Base-by-base conservation (phyloP, 805 yeast species). In the Ogataea ramenticola region DNA sequence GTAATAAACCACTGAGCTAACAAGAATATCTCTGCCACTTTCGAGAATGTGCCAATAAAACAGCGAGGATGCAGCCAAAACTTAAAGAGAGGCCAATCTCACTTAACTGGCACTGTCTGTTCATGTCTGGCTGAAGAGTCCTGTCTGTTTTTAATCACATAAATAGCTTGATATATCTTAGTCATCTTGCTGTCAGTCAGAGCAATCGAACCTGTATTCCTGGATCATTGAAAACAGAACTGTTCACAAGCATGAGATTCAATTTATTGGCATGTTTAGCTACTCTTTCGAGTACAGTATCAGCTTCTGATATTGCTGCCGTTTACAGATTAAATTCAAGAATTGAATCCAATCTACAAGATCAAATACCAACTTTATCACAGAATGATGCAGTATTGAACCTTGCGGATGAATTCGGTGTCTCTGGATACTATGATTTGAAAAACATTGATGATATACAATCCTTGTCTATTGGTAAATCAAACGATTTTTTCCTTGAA, bases 361-460 rank as follows among this genome's bases (percentile, higher is more conserved):
- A 24, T 24, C 26, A 29, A 12, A 32, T 31, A 9, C 49, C 55
- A 27, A 39, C 49, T 11, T 45, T 62, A 27, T 49, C 57, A 9
- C 54, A 50, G 29, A 41, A 55, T 22, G 68, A 67, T 41, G 70
- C 75, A 2, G 55, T 65, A 29, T 54, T 67, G 44, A 71, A 69
- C 51, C 64, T 75, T 48, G 71, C 76, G 33, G 77, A 73, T 49
- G 66, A 64, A 44, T 63, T 71, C 42, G 74, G 65, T 20, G 62
- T 69, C 21, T 63, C 71, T 20, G 64, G 62, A 20, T 56, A 57
- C 46, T 67, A 65, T 49, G 52, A 58, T 29, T 45, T 72, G 35
- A 66, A 65, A 20, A 51, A 57, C n/a, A 49, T 55, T 20, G 60
- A 63, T 26, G 49, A 50, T 39, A 26, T 42, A 8, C 44, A 44